Evolutionary conservation across 176 grass and related monocot species (phyloP).

Genomic region (Phoenix roebelenii): DNA sequence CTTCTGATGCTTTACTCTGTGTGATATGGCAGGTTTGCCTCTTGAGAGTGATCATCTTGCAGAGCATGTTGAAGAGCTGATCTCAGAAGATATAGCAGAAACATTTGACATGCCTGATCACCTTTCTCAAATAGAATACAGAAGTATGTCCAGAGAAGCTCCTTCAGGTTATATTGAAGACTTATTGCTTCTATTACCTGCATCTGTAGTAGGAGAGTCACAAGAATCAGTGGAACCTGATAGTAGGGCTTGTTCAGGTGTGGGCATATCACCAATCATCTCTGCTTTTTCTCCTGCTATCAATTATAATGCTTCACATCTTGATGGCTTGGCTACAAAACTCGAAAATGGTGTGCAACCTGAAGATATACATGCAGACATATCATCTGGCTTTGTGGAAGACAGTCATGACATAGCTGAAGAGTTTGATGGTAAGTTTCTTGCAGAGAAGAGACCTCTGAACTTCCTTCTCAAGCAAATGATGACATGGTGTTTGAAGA

Average conservation of each 20-base stretch:
- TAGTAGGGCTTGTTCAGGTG: conserved; percentile 21
- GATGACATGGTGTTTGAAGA: not conserved
- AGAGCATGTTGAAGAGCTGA: conserved; percentile 23
- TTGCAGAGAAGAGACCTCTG: not conserved
- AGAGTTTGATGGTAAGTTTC: conserved; percentile 29
- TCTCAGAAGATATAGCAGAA: conserved; percentile 24
- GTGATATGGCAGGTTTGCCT: conserved; percentile 40
- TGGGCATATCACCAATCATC: conserved; percentile 14
- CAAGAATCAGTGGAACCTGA: conserved; percentile 12
- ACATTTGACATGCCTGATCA: conserved; percentile 18
- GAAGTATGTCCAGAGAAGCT: conserved; percentile 20
- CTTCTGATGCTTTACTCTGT: conserved; percentile 8
- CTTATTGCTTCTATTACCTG: conserved; percentile 16
- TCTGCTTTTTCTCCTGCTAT: conserved; percentile 12
- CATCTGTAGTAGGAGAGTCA: conserved; percentile 19
- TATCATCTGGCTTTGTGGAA: conserved; percentile 13
- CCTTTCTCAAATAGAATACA: conserved; percentile 33
- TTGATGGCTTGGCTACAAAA: conserved; percentile 5
- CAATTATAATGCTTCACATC: conserved; percentile 7
- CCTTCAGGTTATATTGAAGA: conserved; percentile 26
- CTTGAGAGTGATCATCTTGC: conserved; percentile 17
- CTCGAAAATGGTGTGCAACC: conserved; percentile 18
- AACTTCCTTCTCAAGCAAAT: not conserved
- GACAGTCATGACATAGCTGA: conserved; percentile 7
- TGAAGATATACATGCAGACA: conserved; percentile 14